Evolutionary conservation across 306 rosid genomes (phyloP), one percentile per base, ranked within the genome.

Genomic region (Dryas octopetala): DNA sequence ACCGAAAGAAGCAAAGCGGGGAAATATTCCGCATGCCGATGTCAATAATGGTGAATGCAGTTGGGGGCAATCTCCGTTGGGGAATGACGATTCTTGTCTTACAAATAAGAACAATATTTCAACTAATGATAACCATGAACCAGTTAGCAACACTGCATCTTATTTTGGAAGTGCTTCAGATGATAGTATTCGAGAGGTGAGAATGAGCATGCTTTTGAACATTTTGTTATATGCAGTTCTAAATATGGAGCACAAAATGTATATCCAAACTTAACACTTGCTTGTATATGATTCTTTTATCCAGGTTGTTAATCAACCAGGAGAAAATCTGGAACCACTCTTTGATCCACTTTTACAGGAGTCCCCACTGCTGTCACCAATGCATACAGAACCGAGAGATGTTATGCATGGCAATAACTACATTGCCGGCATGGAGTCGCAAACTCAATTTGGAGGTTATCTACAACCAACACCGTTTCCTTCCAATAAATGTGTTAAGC

Each of bases 121-220:
- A 32, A 32, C 38, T 2, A 32, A 32, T 32, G 38, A 32, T 61
- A 4, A 5, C 28, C 17, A 55, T 4, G 28, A 61, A 62, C 10
- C 77, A 62, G 41, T 5, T 32, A 47, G 50, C 46, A 26, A 32
- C 7, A 4, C 5, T 44, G 1, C 11, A 1, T 1, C 32, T 55
- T 16, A 17, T 12, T 6, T 0, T n/a, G 38, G 38, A 32, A 32
- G 38, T 32, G 13, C 6, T 44, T 0, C 66, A 71, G 3, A 15
- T n/a, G 5, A 23, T 40, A 51, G 15, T 15, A 53, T 63, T 69
- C 48, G 62, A 43, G 69, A 51, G 78, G 91, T 89, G 72, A 83
- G 89, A 59, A 60, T 69, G 52, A 79, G 66, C 46, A 49, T 76
- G 19, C 53, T 61, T 38, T 12, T 81, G 17, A 14, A 51, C 46